Evolutionary conservation across 495 filamentous ascomycete species (phyloP).

Genomic region (Xylaria flabelliformis): DNA sequence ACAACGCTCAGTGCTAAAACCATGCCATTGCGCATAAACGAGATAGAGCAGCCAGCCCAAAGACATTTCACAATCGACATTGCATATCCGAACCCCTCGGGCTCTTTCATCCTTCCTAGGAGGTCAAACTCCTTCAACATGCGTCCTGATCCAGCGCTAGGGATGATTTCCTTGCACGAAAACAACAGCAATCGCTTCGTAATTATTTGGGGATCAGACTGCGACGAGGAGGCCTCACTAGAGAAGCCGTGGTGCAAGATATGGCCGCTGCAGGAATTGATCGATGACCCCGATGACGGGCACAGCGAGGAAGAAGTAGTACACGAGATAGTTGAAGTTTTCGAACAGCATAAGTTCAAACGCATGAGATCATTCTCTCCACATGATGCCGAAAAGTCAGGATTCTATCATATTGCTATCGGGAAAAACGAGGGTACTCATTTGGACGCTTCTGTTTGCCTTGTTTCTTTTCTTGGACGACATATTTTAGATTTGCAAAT

Average conservation of each 20-base stretch:
- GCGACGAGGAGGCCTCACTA: background rate
- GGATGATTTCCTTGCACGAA: background rate
- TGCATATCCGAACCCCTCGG: background rate
- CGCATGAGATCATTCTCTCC: background rate
- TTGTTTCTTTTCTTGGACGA: background rate
- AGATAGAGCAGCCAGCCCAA: background rate
- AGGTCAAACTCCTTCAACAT: background rate
- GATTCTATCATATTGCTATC: background rate
- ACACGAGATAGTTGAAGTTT: background rate
- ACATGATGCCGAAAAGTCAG: background rate
- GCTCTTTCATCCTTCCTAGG: background rate
- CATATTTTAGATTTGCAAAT: constrained; percentile 1
- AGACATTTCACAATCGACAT: background rate
- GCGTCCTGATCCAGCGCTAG: background rate
- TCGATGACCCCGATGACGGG: background rate
- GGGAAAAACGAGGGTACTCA: background rate
- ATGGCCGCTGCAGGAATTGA: background rate
- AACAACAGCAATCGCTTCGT: background rate
- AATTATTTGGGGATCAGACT: background rate
- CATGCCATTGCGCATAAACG: constrained; percentile 1
- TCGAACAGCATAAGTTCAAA: background rate
- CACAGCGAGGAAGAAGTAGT: background rate
- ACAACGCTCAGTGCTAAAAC: background rate
- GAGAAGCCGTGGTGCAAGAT: background rate
- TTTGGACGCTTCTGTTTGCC: background rate